Evolutionary conservation across 495 filamentous ascomycete species (phyloP).

Genomic region (Neurospora sublineolata): DNA sequence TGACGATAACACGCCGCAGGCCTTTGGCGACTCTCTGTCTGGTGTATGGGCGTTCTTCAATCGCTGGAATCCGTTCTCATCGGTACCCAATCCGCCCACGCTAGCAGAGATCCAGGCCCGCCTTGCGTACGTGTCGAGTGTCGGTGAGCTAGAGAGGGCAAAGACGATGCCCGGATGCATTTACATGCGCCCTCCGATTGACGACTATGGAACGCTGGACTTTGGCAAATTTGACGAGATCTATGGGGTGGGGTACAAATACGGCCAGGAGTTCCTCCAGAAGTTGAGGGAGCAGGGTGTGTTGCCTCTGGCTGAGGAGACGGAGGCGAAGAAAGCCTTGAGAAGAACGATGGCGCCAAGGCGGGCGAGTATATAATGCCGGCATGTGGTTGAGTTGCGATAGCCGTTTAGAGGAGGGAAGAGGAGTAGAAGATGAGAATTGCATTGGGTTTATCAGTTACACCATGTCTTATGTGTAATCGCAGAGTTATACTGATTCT

Average conservation of each 20-base stretch:
- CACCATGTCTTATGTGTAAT: not conserved
- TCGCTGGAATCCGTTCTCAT: slow-evolving; percentile 91
- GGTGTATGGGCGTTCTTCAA: slow-evolving; percentile 90
- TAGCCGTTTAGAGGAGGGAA: not conserved
- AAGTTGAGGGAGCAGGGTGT: slow-evolving; percentile 64
- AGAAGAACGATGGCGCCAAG: slow-evolving; percentile 89
- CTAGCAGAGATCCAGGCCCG: slow-evolving; percentile 91
- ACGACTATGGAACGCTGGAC: slow-evolving; percentile 85
- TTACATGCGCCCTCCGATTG: slow-evolving; percentile 93
- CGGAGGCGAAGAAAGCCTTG: slow-evolving; percentile 77
- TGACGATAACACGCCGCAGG: slow-evolving; percentile 81
- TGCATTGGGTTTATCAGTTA: not conserved
- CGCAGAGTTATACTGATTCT: not conserved
- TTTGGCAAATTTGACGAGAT: slow-evolving; percentile 98
- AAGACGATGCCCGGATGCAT: slow-evolving; percentile 79
- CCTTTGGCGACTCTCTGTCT: slow-evolving; percentile 87
- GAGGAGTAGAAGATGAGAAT: not conserved
- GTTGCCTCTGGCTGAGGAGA: slow-evolving; percentile 56
- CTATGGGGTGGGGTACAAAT: slow-evolving; percentile 75
- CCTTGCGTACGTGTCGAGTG: slow-evolving; percentile 84
- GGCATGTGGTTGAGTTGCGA: not conserved
- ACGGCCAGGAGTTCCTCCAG: slow-evolving; percentile 66
- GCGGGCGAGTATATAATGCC: slow-evolving; percentile 67
- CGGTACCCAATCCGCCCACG: slow-evolving; percentile 80
- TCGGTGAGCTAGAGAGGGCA: slow-evolving; percentile 86